Conservation (phyloP, 2,329 filamentous ascomycete genomes). For the Raffaelea albimanens region DNA sequence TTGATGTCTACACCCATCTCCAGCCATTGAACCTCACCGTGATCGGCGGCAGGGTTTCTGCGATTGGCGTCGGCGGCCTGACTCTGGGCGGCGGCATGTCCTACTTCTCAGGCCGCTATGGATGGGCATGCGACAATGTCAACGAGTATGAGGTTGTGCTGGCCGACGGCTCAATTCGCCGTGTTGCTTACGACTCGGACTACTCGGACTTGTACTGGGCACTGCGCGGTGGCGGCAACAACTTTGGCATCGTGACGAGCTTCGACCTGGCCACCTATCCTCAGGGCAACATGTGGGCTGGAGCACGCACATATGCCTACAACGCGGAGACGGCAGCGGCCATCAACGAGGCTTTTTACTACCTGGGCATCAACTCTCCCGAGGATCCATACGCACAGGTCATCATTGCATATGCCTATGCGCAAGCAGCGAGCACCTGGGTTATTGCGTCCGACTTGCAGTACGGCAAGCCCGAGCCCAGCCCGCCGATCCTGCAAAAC, state of each 20-base stretch:
- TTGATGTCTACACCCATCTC: slow-evolving; percentile 28
- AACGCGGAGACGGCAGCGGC: slow-evolving; percentile 20
- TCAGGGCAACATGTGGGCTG: slow-evolving; percentile 32
- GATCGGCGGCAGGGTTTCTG: slow-evolving; percentile 34
- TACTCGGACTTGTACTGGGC: slow-evolving; percentile 41
- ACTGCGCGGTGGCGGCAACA: slow-evolving; percentile 47
- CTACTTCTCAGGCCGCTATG: slow-evolving; percentile 40
- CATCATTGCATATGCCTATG: slow-evolving; percentile 5
- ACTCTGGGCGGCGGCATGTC: slow-evolving; percentile 45
- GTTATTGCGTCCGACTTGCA: slow-evolving; percentile 1
- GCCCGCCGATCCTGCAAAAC: slow-evolving; percentile 3
- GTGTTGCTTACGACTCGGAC: neutral
- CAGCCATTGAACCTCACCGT: slow-evolving; percentile 31
- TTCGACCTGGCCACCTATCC: slow-evolving; percentile 32
- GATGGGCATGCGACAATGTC: slow-evolving; percentile 41
- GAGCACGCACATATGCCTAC: slow-evolving; percentile 23
- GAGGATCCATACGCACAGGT: slow-evolving; percentile 5
- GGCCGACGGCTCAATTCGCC: slow-evolving; percentile 2
- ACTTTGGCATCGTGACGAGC: slow-evolving; percentile 41
- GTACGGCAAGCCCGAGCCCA: slow-evolving; percentile 1
- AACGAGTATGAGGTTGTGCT: slow-evolving; percentile 28
- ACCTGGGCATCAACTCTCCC: slow-evolving; percentile 17
- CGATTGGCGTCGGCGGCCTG: slow-evolving; percentile 37
- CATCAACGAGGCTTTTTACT: slow-evolving; percentile 6
- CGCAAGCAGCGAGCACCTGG: neutral